These are phyloP conservation scores for Alternaria atra DNA, from an alignment of 2,329 filamentous ascomycete species.

Conservation along the genomic window DNA sequence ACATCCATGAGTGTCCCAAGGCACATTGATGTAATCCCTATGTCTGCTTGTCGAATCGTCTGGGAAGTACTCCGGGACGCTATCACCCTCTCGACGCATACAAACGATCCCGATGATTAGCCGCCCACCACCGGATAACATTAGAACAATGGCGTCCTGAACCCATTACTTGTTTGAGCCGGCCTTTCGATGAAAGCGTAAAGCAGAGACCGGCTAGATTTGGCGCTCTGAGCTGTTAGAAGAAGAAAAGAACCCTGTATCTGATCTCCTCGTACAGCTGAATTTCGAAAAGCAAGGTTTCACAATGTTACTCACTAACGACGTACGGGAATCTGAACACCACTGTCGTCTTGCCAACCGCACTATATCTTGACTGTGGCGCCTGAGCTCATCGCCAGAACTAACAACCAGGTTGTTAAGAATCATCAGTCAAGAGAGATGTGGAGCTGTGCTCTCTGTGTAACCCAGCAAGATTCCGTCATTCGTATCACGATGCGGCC, in stretches of 20 bases:
- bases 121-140: background rate
- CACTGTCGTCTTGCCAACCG: background rate
- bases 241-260: background rate
- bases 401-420: background rate
- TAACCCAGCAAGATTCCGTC: constrained; percentile 1
- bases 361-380: background rate
- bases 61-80: background rate
- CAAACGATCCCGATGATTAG: background rate
- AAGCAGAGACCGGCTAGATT: background rate
- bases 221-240: background rate
- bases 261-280: background rate
- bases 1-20: background rate
- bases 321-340: background rate
- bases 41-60: background rate
- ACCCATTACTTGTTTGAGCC: background rate
- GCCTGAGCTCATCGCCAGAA: background rate
- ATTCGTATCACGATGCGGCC: constrained; percentile 5
- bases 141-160: background rate
- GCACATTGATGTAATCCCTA: background rate
- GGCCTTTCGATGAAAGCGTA: background rate
- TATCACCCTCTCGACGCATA: background rate
- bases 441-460: constrained; percentile 1
- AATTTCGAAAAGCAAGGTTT: background rate
- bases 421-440: background rate
- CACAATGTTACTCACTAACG: background rate